phyloP scores from a whole-genome alignment of 2,329 filamentous ascomycete species.

The Xylariaceae sp. region DNA sequence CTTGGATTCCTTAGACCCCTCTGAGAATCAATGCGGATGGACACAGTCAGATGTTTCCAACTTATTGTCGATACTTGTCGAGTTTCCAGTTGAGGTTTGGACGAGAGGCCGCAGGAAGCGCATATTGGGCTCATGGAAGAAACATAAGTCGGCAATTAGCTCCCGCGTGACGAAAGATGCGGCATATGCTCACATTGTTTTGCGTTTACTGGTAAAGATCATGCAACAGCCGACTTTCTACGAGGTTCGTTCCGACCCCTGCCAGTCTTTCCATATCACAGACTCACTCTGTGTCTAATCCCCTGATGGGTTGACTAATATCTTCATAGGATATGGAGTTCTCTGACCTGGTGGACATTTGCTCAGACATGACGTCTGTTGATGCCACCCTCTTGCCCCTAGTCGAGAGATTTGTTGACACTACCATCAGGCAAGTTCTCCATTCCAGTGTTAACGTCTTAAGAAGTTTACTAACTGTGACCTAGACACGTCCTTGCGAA shows the following conservation, averaged over 20 bases:
- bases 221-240: conserved; percentile 33
- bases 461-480: conserved; percentile 15
- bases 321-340: conserved; percentile 29
- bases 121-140: conserved; percentile 32
- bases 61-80: conserved; percentile 23
- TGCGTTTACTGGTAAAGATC: conserved; percentile 28
- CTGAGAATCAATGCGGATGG: conserved; percentile 23
- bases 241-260: conserved; percentile 22
- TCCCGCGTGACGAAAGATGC: conserved; percentile 19
- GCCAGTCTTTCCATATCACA: neutral
- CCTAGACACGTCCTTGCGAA: conserved; percentile 27
- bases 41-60: conserved; percentile 23
- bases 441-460: neutral
- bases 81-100: conserved; percentile 28
- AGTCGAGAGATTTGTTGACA: conserved; percentile 26
- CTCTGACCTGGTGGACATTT: conserved; percentile 27
- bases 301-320: conserved; percentile 8
- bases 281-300: neutral
- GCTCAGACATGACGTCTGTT: conserved; percentile 16
- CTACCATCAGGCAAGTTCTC: conserved; percentile 26
- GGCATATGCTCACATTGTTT: conserved; percentile 22
- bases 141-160: conserved; percentile 22
- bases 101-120: conserved; percentile 31
- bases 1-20: conserved; percentile 24
- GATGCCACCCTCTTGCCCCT: conserved; percentile 17